These are phyloP conservation scores for Nicotiana paniculata DNA, from an alignment of 257 asterid species.

Conservation along the genomic window DNA sequence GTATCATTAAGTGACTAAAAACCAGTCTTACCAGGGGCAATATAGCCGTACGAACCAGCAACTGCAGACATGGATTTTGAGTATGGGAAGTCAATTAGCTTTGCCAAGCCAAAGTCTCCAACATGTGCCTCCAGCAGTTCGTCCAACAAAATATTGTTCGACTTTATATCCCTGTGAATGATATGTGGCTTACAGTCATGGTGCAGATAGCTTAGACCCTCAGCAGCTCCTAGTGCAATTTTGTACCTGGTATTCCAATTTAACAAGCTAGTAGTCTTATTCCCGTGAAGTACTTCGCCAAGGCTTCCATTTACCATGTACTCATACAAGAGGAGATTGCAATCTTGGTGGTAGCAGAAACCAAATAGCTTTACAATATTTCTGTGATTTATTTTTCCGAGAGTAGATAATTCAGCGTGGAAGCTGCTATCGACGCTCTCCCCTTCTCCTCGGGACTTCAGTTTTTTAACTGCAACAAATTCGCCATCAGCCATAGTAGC, in stretches of 20 bases:
- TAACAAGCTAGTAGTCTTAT: conserved; percentile 30
- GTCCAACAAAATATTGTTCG: conserved; percentile 77
- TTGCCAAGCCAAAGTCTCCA: conserved; percentile 89
- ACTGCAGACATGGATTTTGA: conserved; percentile 92
- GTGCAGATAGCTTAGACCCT: conserved; percentile 78
- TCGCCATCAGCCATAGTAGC: conserved; percentile 63
- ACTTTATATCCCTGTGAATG: conserved; percentile 78
- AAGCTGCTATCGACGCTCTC: conserved; percentile 61
- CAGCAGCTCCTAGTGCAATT: conserved; percentile 83
- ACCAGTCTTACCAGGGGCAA: conserved; percentile 72
- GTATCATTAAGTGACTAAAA: background rate
- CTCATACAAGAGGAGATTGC: conserved; percentile 65
- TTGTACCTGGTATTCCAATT: conserved; percentile 67
- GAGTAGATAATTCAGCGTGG: conserved; percentile 80
- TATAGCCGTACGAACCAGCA: conserved; percentile 94
- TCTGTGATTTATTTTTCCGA: conserved; percentile 73
- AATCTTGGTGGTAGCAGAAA: conserved; percentile 70
- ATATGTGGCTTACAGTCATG: conserved; percentile 79
- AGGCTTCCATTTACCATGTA: conserved; percentile 84
- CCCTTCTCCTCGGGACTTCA: conserved; percentile 57
- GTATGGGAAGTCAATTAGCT: conserved; percentile 60
- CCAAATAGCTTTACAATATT: conserved; percentile 72
- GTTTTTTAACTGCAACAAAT: conserved; percentile 64
- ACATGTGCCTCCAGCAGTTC: conserved; percentile 73
- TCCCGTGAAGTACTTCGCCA: conserved; percentile 60